These are phyloP conservation scores for Phialocephala sp. DNA, from an alignment of 2,329 filamentous ascomycete genomes.

Conservation along the genomic window DNA sequence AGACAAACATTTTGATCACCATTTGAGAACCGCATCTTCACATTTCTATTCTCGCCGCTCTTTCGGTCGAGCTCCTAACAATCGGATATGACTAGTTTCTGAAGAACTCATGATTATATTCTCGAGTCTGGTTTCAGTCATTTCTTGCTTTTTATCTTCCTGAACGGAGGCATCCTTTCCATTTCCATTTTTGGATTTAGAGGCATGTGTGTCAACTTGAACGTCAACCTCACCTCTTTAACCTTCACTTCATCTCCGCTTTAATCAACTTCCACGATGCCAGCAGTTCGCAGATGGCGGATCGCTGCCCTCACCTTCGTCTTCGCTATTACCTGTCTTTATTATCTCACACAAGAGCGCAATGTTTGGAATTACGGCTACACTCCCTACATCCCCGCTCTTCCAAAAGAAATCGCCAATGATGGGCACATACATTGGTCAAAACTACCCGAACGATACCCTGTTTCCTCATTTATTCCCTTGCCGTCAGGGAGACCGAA, in stretches of 20 bases:
- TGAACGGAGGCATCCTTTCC: slow-evolving; percentile 6
- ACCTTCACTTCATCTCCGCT: slow-evolving; percentile 8
- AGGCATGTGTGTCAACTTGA: slow-evolving; percentile 24
- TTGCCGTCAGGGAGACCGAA: slow-evolving; percentile 37
- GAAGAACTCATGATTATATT: not conserved
- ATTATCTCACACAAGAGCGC: slow-evolving; percentile 34
- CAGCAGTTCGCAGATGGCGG: slow-evolving; percentile 38
- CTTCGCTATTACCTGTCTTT: slow-evolving; percentile 34
- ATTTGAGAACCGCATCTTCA: not conserved
- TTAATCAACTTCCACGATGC: slow-evolving; percentile 26
- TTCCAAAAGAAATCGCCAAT: slow-evolving; percentile 48
- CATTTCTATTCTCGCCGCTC: not conserved
- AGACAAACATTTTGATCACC: not conserved
- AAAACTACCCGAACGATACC: slow-evolving; percentile 39
- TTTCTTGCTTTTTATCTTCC: not conserved
- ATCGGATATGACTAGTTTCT: not conserved
- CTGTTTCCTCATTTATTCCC: slow-evolving; percentile 37
- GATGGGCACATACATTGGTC: slow-evolving; percentile 58
- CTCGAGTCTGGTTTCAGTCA: slow-evolving; percentile 4
- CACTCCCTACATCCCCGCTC: slow-evolving; percentile 26
- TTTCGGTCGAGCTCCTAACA: not conserved
- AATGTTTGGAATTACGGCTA: slow-evolving; percentile 34
- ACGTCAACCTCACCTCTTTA: slow-evolving; percentile 11
- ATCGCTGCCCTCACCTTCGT: slow-evolving; percentile 31
- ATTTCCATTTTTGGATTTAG: not conserved